phyloP scores from a whole-genome alignment of 495 filamentous ascomycete species.

The Oidiodendron maius region DNA sequence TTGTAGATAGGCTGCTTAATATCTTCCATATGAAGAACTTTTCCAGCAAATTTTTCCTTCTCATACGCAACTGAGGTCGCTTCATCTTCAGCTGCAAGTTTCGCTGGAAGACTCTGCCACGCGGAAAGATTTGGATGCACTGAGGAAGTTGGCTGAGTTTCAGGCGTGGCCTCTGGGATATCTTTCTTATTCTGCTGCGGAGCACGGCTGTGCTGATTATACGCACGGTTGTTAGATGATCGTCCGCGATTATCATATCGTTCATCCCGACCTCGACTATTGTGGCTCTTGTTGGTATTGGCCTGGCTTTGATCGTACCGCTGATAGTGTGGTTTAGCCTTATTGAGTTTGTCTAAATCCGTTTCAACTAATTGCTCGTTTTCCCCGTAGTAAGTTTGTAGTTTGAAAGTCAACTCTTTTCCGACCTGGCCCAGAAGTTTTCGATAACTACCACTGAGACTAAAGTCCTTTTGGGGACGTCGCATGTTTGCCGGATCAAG shows the following conservation, averaged over 20 bases:
- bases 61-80: slow-evolving; percentile 9
- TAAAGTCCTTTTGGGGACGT: slow-evolving; percentile 75
- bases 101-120: slow-evolving; percentile 12
- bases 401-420: slow-evolving; percentile 48
- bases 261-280: neutral
- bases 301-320: neutral
- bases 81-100: slow-evolving; percentile 9
- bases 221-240: neutral
- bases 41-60: slow-evolving; percentile 6
- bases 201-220: neutral
- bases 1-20: slow-evolving; percentile 9
- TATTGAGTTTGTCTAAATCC: slow-evolving; percentile 55
- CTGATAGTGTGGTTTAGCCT: slow-evolving; percentile 1
- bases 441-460: slow-evolving; percentile 82
- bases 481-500: slow-evolving; percentile 86
- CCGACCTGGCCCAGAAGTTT: slow-evolving; percentile 71
- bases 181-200: neutral
- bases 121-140: neutral
- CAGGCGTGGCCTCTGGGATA: neutral
- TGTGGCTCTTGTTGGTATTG: neutral
- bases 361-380: slow-evolving; percentile 82
- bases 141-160: neutral
- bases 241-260: slow-evolving; percentile 1
- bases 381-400: slow-evolving; percentile 62
- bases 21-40: neutral